Evolutionary conservation across 2,329 filamentous ascomycete species (phyloP), one percentile per base, ranked within the genome.

Genomic region (Fusarium burgessii): DNA sequence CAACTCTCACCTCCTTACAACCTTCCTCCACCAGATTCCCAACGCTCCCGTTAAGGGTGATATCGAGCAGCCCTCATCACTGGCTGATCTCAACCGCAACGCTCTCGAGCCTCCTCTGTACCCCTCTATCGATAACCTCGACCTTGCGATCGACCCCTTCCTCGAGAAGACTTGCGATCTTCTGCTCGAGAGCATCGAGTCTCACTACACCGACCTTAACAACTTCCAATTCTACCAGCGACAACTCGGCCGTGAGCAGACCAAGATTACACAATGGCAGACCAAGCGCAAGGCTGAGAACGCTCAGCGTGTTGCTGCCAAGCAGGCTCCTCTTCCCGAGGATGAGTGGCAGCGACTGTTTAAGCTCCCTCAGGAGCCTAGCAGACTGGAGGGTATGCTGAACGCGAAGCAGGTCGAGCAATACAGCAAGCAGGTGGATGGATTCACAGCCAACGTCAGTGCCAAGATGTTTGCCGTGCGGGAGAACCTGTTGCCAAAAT

Each of bases 401-500:
- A 97, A 98, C 82, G 95, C 93, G 70, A 90, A 94, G 83, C 96
- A 99, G 85, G 94, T 98, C 59, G 95, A 98, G 85, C 95, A 98
- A 85, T 99, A 98, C 85, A 93, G 95, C 79, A 92, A 94, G 85
- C 96, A 98, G 86, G 93, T 98, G 63, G 96, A 99, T 82, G 94
- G 94, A 41, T 98, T 98, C 83, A 95, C 95, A 50, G 94, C 96
- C 60, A 92, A 91, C 72, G 92, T 97, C 75, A 97, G 90, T 70
- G 91, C 93, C 73, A 99, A 99, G 90, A 97, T 99, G 95, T 99
- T 99, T 82, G 95, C 95, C 41, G 93, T 98, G 68, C 91, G 95
- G 80, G 89, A 89, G 74, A 91, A 89, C 81, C 80, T 91, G 74
- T 79, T 90, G 77, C 88, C 89, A 47, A 87, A 90, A 83, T 82